These are phyloP conservation scores for Sclerotiophoma versabilis DNA, from an alignment of 2,329 filamentous ascomycete species.

Conservation along the genomic window DNA sequence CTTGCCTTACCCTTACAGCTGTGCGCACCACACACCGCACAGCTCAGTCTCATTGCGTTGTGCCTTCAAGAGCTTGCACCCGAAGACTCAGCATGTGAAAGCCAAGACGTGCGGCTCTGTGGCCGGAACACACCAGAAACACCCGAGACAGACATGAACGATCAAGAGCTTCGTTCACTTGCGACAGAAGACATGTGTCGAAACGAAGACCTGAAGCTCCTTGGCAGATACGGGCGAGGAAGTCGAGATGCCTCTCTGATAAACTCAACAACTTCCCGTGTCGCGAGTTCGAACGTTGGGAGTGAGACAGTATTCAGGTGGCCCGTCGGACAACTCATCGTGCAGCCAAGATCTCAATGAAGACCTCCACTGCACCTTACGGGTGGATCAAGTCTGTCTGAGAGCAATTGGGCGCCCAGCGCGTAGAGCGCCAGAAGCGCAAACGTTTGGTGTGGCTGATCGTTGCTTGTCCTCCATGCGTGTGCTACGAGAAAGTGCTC, in stretches of 20 bases:
- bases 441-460: not conserved
- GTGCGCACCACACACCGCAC: too few relatives aligned
- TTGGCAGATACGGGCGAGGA: constrained; percentile 4
- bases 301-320: not conserved
- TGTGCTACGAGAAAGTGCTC: not conserved
- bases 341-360: not conserved
- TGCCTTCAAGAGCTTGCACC: not conserved
- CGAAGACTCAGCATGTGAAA: not conserved
- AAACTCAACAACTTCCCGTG: constrained; percentile 6
- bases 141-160: not conserved
- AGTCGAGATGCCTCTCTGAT: constrained; percentile 7
- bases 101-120: constrained; percentile 13
- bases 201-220: constrained; percentile 8
- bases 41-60: not conserved
- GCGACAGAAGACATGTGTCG: not conserved
- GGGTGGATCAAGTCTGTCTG: too few relatives aligned
- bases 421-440: not conserved
- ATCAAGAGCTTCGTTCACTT: not conserved
- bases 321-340: not conserved
- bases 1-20: too few relatives aligned
- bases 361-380: not conserved
- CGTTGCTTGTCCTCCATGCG: not conserved
- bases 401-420: not conserved
- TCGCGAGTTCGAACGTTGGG: not conserved
- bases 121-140: constrained; percentile 13